phyloP scores from a whole-genome alignment of 257 asterid genomes.

The Perilla frutescens region DNA sequence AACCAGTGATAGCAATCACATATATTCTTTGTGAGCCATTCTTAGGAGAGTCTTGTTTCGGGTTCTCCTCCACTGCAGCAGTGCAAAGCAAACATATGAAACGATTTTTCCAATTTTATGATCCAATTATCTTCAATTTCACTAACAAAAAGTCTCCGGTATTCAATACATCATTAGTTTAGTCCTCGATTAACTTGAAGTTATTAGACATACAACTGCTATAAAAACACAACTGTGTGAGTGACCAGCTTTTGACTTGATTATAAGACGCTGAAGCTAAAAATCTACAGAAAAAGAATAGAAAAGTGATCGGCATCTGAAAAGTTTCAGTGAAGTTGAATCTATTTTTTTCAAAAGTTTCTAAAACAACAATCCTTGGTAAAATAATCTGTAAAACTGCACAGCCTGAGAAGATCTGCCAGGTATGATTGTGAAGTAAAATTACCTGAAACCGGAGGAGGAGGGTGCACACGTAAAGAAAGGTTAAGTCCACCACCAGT shows the following conservation, averaged over 20 bases:
- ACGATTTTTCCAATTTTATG: conserved; percentile 4
- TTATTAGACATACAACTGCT: neutral
- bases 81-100: neutral
- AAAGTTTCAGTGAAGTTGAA: neutral
- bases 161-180: neutral
- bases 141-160: neutral
- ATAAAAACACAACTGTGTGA: no score
- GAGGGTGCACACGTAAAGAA: conserved; percentile 30
- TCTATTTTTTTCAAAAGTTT: no score
- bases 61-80: neutral
- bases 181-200: neutral
- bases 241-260: no score
- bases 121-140: neutral
- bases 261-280: no score
- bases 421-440: neutral
- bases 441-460: conserved; percentile 32
- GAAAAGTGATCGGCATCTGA: neutral
- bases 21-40: conserved; percentile 7
- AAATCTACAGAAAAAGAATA: no score
- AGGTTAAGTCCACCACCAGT: conserved; percentile 1
- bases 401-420: no score
- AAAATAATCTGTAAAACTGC: no score
- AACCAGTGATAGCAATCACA: conserved; percentile 21
- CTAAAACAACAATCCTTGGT: neutral
- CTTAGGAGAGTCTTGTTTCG: neutral